Evolutionary conservation across 352 stramenopile species (phyloP).

Genomic region (Pythium folliculosum): DNA sequence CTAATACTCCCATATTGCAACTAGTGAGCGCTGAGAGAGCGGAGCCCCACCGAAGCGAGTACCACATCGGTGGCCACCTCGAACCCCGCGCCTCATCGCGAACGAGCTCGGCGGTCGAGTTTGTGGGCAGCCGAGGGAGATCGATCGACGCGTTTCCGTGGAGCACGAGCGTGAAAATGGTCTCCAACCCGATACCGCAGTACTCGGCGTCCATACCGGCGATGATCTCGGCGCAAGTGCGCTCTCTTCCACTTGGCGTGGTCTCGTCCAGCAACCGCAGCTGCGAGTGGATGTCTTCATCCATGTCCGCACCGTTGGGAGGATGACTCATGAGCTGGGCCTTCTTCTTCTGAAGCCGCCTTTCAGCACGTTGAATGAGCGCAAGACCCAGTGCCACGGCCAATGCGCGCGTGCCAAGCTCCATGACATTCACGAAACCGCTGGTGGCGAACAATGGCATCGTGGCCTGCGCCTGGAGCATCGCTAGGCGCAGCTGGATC

Average conservation of each 20-base stretch:
- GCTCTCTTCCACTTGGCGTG: neutral
- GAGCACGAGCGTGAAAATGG: conserved; percentile 8
- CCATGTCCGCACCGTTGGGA: neutral
- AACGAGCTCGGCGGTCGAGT: neutral
- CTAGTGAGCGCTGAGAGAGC: too few relatives aligned
- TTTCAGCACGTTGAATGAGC: neutral
- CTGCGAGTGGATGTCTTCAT: neutral
- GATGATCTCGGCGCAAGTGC: conserved; percentile 6
- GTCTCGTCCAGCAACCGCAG: neutral
- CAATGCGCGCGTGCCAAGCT: neutral
- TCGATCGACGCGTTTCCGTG: conserved; percentile 2
- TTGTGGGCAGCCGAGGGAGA: neutral
- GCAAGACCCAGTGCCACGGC: neutral
- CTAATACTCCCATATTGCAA: too few relatives aligned
- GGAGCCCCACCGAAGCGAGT: too few relatives aligned
- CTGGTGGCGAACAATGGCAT: neutral
- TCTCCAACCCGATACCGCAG: conserved; percentile 13
- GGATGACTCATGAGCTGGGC: neutral
- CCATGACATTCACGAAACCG: neutral
- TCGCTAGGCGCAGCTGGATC: conserved; percentile 21
- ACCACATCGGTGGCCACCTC: neutral
- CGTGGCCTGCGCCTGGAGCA: too few relatives aligned
- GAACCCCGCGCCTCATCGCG: neutral
- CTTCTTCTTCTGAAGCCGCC: neutral
- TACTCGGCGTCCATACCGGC: conserved; percentile 17